phyloP scores from a whole-genome alignment of 805 yeast genomes.

The Starmerella khaoyaiensis region DNA sequence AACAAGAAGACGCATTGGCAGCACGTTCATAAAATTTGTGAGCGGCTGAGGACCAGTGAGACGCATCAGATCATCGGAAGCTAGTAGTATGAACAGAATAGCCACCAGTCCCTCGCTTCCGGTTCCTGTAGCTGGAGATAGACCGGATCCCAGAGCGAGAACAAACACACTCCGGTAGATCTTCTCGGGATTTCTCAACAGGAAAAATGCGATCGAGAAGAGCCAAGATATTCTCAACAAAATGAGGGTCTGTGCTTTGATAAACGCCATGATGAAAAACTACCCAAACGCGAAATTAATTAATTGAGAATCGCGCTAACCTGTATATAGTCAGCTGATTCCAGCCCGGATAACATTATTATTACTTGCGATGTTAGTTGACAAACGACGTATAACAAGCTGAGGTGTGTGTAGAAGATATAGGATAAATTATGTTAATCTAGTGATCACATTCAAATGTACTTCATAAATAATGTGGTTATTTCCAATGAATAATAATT shows the following conservation, averaged over 20 bases:
- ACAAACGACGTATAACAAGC: neutral
- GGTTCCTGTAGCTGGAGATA: constrained; percentile 18
- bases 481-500: no score
- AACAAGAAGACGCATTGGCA: constrained; percentile 24
- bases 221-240: constrained; percentile 17
- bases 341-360: no score
- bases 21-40: constrained; percentile 20
- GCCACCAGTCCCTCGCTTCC: constrained; percentile 26
- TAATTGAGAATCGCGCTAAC: neutral
- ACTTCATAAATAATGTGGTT: no score
- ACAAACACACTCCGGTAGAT: constrained; percentile 22
- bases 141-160: constrained; percentile 21
- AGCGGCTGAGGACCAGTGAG: constrained; percentile 19
- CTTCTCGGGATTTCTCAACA: constrained; percentile 23
- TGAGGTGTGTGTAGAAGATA: no score
- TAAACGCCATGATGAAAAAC: constrained; percentile 5
- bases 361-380: neutral
- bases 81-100: constrained; percentile 20
- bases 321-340: neutral
- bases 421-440: no score
- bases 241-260: constrained; percentile 11
- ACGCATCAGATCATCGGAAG: constrained; percentile 23
- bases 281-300: neutral
- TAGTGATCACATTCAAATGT: no score
- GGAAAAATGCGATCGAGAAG: constrained; percentile 23